These are phyloP conservation scores for Groenewaldozyma auringiensis DNA, from an alignment of 1,139 yeast species.

Conservation along the genomic window DNA sequence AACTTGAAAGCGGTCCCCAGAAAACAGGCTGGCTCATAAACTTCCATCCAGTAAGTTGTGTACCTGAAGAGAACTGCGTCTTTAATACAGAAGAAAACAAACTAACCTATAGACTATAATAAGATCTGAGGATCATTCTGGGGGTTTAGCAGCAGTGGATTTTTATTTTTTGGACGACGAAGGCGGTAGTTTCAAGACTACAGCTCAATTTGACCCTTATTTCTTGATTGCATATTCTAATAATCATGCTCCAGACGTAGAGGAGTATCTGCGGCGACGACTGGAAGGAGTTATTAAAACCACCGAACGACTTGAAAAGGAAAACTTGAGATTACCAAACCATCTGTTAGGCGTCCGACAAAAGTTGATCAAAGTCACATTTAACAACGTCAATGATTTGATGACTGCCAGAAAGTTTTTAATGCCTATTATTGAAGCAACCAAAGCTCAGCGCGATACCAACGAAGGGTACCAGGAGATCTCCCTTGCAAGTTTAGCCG, in stretches of 20 bases:
- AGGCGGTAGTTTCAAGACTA: slow-evolving; percentile 91
- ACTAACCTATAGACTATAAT: slow-evolving; percentile 38
- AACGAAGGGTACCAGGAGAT: slow-evolving; percentile 52
- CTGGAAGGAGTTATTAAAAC: slow-evolving; percentile 58
- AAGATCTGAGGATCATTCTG: slow-evolving; percentile 45
- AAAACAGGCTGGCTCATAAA: slow-evolving; percentile 83
- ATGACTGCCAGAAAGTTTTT: slow-evolving; percentile 63
- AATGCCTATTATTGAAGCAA: slow-evolving; percentile 63
- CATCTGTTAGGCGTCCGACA: slow-evolving; percentile 75
- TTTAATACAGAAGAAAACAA: background rate
- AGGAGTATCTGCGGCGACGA: slow-evolving; percentile 66
- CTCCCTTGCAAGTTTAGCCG: slow-evolving; percentile 10
- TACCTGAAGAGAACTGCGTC: background rate
- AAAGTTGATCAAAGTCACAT: slow-evolving; percentile 56
- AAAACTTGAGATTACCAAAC: slow-evolving; percentile 73
- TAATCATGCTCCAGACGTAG: slow-evolving; percentile 63
- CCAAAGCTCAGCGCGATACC: slow-evolving; percentile 56
- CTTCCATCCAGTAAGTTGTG: slow-evolving; percentile 41
- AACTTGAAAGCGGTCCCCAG: slow-evolving; percentile 65
- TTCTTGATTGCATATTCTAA: slow-evolving; percentile 62
- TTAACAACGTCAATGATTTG: slow-evolving; percentile 70
- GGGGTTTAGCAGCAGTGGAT: slow-evolving; percentile 83
- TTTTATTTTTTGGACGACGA: slow-evolving; percentile 95
- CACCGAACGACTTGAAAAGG: slow-evolving; percentile 52
- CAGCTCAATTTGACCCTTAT: slow-evolving; percentile 80